Evolutionary conservation across 2,329 filamentous ascomycete genomes (phyloP).

Genomic region (Cladosporium sp.): DNA sequence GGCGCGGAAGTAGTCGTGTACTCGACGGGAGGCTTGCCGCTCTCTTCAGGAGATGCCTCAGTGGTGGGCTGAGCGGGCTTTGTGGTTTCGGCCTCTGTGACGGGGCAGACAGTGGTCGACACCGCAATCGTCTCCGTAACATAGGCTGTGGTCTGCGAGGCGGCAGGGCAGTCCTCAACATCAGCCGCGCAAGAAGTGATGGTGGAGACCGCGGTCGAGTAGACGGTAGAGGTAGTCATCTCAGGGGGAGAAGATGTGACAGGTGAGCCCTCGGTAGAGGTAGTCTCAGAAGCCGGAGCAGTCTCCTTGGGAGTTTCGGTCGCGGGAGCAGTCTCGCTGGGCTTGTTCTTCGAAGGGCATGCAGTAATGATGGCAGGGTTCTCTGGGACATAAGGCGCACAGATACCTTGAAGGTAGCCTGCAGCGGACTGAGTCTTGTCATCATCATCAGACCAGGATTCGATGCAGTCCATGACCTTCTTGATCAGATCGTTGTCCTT

Average conservation of each 20-base stretch:
- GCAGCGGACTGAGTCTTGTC: conserved; percentile 64
- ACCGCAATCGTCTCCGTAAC: conserved; percentile 32
- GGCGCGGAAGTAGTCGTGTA: conserved; percentile 2
- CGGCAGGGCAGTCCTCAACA: conserved; percentile 31
- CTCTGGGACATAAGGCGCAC: conserved; percentile 62
- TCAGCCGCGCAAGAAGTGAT: conserved; percentile 32
- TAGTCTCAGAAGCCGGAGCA: conserved; percentile 12
- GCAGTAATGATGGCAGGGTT: conserved; percentile 85
- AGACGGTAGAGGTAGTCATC: conserved; percentile 15
- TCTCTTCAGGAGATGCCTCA: neutral
- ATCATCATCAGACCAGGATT: conserved; percentile 63
- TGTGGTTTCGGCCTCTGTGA: conserved; percentile 2
- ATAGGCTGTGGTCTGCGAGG: conserved; percentile 1
- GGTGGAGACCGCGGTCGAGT: conserved; percentile 27
- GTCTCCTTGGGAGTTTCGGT: conserved; percentile 9
- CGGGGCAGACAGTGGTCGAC: conserved; percentile 37
- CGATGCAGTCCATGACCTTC: conserved; percentile 75
- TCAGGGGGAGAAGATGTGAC: conserved; percentile 8
- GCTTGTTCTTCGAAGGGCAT: conserved; percentile 54
- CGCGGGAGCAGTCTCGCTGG: conserved; percentile 23
- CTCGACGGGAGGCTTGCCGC: conserved; percentile 2
- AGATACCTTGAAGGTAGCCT: conserved; percentile 86
- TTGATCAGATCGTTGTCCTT: conserved; percentile 67
- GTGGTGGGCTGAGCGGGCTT: neutral
- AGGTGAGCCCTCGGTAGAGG: conserved; percentile 9